Base-by-base conservation (phyloP, 805 yeast genomes). In the Starmerella scarabaei region DNA sequence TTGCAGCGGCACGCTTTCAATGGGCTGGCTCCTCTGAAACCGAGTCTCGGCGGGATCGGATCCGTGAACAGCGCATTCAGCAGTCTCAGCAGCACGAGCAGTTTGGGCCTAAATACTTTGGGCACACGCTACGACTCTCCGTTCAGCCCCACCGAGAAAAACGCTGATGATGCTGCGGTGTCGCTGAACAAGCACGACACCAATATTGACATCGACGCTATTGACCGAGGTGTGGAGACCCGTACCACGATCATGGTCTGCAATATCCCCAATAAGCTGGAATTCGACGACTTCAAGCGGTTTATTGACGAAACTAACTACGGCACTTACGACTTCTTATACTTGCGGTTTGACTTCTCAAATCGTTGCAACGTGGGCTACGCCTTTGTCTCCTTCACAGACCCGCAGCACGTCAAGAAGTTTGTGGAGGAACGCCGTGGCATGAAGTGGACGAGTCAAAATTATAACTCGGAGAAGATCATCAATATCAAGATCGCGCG, bases 361-460 rank as follows among this genome's bases (percentile, higher is more conserved):
- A 71, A 67, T 49, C 63, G 62, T 41, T 69, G 75, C 61, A 71
- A 72, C 43, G 75, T 70, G 23, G 76, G 76, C 5, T 71, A 71
- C 54, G 76, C 75, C 4, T 71, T 71, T 50, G 63, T 71, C 26
- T 66, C 72, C 7, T 71, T 71, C 48, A 64, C 59, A 17, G 52
- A 59, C 21, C 68, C 75, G 5, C 54, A 56, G 37, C 60, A 64
- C 33, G 68, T 71, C 21, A 60, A 67, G 29, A 56, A 60, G 8
- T 68, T 71, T 49, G 71, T 71, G 34, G 51, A 56, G 30, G 65
- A 62, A 2, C 56, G 73, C 21, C 62, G 63, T 4, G 74, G 73
- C 4, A 65, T 65, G 37, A 65, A 60, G 48, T 71, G 76, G 68
- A 60, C 59, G 44, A 55, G 58, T 30, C 37, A 39, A 37, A 37